Evolutionary conservation across 2,329 filamentous ascomycete species (phyloP).

Genomic region (Blumeria hordei): DNA sequence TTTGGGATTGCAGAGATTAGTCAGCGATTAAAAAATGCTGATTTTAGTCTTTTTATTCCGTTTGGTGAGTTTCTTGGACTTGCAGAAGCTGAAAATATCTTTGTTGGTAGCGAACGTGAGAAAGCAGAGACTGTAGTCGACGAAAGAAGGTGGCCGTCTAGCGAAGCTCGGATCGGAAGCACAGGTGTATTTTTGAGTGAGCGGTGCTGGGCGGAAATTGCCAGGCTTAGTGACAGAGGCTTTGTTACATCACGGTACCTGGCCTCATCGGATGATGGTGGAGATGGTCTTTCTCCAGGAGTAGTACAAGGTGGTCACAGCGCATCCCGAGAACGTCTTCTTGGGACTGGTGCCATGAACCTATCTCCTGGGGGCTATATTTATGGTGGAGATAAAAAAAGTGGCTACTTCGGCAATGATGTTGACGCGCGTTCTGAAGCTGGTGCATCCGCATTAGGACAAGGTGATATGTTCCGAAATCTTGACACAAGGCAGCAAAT

Average conservation of each 20-base stretch:
- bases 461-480: conserved; percentile 94
- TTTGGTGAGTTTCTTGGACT: conserved; percentile 89
- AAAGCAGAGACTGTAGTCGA: conserved; percentile 82
- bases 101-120: conserved; percentile 81
- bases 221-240: conserved; percentile 42
- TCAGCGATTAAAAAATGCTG: conserved; percentile 71
- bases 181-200: conserved; percentile 94
- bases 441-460: conserved; percentile 71
- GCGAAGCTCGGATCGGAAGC: conserved; percentile 72
- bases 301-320: conserved; percentile 28
- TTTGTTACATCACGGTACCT: conserved; percentile 29
- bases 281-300: conserved; percentile 33
- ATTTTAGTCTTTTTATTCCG: conserved; percentile 87
- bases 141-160: conserved; percentile 73
- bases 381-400: conserved; percentile 49
- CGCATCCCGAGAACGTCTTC: conserved; percentile 34
- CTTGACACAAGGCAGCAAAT: conserved; percentile 83
- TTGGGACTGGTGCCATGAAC: conserved; percentile 25
- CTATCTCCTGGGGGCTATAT: conserved; percentile 33
- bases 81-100: conserved; percentile 56
- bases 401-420: conserved; percentile 58
- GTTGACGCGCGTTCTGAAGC: conserved; percentile 75
- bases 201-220: conserved; percentile 79
- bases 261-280: conserved; percentile 31
- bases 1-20: conserved; percentile 95